These are phyloP conservation scores for Paramyrothecium sp. DNA, from an alignment of 2,329 filamentous ascomycete genomes.

Conservation along the genomic window DNA sequence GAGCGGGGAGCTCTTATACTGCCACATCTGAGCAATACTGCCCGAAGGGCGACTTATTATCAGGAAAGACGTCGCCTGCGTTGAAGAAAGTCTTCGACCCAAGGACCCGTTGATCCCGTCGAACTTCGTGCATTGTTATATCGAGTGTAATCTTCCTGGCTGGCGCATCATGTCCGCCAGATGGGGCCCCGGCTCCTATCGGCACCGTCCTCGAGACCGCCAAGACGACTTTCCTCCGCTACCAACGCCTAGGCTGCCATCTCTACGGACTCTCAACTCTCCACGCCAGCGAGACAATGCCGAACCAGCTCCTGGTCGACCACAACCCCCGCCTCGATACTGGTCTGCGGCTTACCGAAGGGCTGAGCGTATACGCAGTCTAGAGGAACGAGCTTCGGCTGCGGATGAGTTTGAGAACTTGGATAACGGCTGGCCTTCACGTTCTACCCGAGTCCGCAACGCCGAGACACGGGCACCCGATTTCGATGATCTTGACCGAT, in stretches of 20 bases:
- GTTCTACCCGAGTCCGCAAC: slow-evolving; percentile 20
- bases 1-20: no score
- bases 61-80: no score
- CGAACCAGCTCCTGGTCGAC: slow-evolving; percentile 15
- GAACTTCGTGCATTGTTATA: no score
- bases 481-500: slow-evolving; percentile 36
- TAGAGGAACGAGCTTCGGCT: slow-evolving; percentile 24
- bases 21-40: no score
- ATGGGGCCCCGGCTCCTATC: slow-evolving; percentile 26
- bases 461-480: slow-evolving; percentile 22
- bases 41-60: no score
- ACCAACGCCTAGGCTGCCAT: slow-evolving; percentile 26
- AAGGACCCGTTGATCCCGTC: no score
- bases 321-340: slow-evolving; percentile 15
- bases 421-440: slow-evolving; percentile 23
- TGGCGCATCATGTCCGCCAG: slow-evolving; percentile 27
- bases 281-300: slow-evolving; percentile 25
- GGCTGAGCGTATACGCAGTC: slow-evolving; percentile 33
- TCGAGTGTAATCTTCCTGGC: no score
- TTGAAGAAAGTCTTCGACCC: no score
- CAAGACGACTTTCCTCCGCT: slow-evolving; percentile 29
- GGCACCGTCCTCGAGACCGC: slow-evolving; percentile 26
- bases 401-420: slow-evolving; percentile 24
- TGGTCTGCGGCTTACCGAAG: slow-evolving; percentile 28
- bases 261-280: slow-evolving; percentile 26